Conservation (phyloP, 2,329 filamentous ascomycete genomes). For the Colletotrichum musae region DNA sequence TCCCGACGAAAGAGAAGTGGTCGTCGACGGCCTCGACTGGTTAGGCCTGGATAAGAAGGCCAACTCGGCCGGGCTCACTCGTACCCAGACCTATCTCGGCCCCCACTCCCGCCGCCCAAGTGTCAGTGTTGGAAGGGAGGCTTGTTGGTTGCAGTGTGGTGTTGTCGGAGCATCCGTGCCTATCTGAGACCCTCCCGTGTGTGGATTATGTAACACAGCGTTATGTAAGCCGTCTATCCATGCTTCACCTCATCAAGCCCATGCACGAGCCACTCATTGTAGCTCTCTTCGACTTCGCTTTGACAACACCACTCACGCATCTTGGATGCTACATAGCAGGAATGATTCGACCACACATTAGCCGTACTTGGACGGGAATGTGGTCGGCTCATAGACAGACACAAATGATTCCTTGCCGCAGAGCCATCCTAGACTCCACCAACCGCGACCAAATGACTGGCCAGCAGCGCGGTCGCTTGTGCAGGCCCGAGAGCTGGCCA, state of each 20-base stretch:
- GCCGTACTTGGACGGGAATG: background rate
- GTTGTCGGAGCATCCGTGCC: too few species aligned
- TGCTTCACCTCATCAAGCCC: background rate
- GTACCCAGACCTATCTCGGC: conserved; percentile 24
- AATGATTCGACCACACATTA: conserved; percentile 29
- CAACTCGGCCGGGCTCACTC: conserved; percentile 11
- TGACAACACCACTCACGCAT: conserved; percentile 14
- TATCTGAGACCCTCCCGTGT: too few species aligned
- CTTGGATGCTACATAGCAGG: background rate
- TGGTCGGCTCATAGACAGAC: background rate
- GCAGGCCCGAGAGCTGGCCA: conserved; percentile 39
- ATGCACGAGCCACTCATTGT: conserved; percentile 14
- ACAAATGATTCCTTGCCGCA: conserved; percentile 5
- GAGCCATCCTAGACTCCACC: conserved; percentile 15
- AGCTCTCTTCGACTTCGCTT: background rate
- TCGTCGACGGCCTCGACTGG: conserved; percentile 1
- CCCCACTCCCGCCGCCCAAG: conserved; percentile 5
- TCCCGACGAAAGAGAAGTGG: conserved; percentile 13
- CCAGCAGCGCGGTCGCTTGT: conserved; percentile 29
- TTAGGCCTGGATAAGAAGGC: background rate
- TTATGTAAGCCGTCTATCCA: conserved; percentile 10
- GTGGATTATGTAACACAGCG: conserved; percentile 2
- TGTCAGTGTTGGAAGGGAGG: background rate
- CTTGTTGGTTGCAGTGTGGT: too few species aligned
- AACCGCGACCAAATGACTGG: conserved; percentile 40